phyloP scores from a whole-genome alignment of 306 rosid genomes.

The Hippophae rhamnoides region DNA sequence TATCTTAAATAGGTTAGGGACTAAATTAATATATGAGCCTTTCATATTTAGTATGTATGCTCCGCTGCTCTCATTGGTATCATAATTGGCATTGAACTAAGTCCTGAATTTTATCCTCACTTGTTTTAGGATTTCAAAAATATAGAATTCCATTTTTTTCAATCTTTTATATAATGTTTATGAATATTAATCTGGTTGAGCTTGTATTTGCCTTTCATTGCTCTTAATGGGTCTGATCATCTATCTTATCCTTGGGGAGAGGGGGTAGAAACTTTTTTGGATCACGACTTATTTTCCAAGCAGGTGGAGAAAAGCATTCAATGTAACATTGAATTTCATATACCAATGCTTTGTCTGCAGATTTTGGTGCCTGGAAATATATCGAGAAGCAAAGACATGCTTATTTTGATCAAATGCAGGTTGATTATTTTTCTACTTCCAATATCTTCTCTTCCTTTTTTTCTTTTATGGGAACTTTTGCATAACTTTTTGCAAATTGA shows the following conservation, averaged over 20 bases:
- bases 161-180: background rate
- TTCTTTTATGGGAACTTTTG: background rate
- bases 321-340: constrained; percentile 4
- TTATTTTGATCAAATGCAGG: constrained; percentile 94
- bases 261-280: background rate
- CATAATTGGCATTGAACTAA: background rate
- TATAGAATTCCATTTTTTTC: background rate
- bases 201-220: background rate
- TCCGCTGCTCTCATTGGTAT: no score
- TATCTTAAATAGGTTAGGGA: no score
- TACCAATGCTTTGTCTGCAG: constrained; percentile 36
- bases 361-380: constrained; percentile 83
- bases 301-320: constrained; percentile 4
- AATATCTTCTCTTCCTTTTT: background rate
- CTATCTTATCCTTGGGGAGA: background rate
- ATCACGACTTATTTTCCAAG: constrained; percentile 3
- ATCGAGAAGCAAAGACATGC: constrained; percentile 74
- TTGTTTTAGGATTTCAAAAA: background rate
- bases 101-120: background rate
- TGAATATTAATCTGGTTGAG: background rate
- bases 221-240: background rate
- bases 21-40: no score
- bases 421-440: constrained; percentile 8
- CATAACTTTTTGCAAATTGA: background rate
- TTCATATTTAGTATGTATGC: no score